phyloP scores from a whole-genome alignment of 1,284 basidiomycete species.

The Heterobasidion irregulare region DNA sequence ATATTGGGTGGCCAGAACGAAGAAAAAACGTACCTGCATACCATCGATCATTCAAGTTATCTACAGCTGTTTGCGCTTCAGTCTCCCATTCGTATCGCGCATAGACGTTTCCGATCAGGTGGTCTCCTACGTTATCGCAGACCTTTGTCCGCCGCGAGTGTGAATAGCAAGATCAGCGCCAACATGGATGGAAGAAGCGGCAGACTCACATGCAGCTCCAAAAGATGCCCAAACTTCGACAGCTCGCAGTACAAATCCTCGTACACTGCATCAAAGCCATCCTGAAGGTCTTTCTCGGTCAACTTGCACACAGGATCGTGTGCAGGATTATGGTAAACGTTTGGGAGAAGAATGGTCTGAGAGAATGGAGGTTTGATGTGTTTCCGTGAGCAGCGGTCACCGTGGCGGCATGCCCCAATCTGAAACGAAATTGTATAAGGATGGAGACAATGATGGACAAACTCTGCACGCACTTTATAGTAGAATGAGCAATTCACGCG shows the following conservation, averaged over 20 bases:
- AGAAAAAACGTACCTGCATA: conserved; percentile 74
- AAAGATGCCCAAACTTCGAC: conserved; percentile 88
- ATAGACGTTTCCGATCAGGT: conserved; percentile 98
- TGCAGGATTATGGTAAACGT: conserved; percentile 97
- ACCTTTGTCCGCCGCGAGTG: conserved; percentile 42
- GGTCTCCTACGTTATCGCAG: conserved; percentile 99
- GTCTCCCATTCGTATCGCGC: conserved; percentile 98
- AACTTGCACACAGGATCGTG: conserved; percentile 87
- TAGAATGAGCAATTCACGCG: conserved; percentile 95
- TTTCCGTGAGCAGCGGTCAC: conserved; percentile 94
- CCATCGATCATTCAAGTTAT: conserved; percentile 93
- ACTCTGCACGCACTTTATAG: conserved; percentile 61
- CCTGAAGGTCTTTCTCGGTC: conserved; percentile 82
- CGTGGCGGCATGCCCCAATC: conserved; percentile 94
- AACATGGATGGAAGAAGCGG: neutral
- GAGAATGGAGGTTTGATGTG: conserved; percentile 97
- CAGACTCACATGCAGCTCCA: conserved; percentile 84
- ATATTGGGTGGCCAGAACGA: neutral
- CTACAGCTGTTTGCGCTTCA: conserved; percentile 91
- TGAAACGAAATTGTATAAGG: conserved; percentile 20
- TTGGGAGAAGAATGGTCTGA: conserved; percentile 95
- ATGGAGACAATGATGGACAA: conserved; percentile 5
- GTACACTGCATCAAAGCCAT: conserved; percentile 96
- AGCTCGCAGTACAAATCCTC: conserved; percentile 93
- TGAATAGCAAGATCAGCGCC: neutral